phyloP scores from a whole-genome alignment of 2,329 filamentous ascomycete species.

The Trichoderma atroviride region DNA sequence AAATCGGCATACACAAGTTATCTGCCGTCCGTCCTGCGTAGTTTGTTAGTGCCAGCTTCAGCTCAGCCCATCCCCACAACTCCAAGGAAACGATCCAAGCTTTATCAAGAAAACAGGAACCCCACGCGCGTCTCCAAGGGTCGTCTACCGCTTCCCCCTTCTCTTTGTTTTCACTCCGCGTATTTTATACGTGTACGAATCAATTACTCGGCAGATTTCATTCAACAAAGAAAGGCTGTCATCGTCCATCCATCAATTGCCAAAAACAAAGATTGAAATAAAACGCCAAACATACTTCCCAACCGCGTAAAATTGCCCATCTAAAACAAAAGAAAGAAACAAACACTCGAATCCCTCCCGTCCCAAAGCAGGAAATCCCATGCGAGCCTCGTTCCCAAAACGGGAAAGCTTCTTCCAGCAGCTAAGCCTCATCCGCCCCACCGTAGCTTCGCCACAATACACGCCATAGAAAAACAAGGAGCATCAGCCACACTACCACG shows the following conservation, averaged over 20 bases:
- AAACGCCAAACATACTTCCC: neutral
- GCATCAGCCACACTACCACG: constrained; percentile 10
- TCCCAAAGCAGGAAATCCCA: constrained; percentile 11
- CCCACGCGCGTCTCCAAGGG: constrained; percentile 4
- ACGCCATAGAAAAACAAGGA: neutral
- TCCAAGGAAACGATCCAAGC: neutral
- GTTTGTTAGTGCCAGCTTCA: neutral
- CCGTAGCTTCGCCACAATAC: constrained; percentile 5
- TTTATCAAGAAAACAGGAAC: neutral
- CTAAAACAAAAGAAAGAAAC: neutral
- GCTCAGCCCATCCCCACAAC: constrained; percentile 19
- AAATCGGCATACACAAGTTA: neutral
- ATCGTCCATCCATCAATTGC: neutral
- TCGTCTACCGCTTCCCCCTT: neutral
- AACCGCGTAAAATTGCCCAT: neutral
- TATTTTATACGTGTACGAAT: neutral
- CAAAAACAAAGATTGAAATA: neutral
- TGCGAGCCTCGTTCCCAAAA: neutral
- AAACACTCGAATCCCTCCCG: neutral
- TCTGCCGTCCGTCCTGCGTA: neutral
- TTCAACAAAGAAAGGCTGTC: neutral
- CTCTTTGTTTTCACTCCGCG: neutral
- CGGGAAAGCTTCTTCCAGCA: neutral
- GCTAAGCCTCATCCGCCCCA: neutral
- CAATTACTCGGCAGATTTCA: neutral